Conservation (phyloP, 2,329 filamentous ascomycete species). For the Falciphora oryzae region DNA sequence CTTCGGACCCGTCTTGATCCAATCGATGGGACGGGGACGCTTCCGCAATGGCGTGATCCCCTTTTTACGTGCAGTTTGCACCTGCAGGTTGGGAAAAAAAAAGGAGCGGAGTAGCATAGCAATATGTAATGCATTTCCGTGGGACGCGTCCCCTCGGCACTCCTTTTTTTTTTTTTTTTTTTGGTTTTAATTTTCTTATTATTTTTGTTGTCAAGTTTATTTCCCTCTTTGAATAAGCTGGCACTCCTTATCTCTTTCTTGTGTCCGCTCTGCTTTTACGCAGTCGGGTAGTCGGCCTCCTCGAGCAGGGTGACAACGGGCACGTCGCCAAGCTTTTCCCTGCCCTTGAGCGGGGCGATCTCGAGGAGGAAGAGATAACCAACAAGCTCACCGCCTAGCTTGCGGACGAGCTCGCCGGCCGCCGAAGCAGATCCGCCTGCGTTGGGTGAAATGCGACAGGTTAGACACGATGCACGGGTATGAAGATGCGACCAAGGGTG, state of each 20-base stretch:
- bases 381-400: conserved; percentile 78
- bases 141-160: not conserved
- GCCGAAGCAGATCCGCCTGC: conserved; percentile 86
- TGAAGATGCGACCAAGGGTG: conserved; percentile 5
- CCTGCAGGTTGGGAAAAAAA: not conserved
- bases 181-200: not conserved
- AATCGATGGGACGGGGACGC: too few species aligned
- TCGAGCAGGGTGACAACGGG: conserved; percentile 80
- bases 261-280: not conserved
- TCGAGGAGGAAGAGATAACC: conserved; percentile 96
- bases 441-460: not conserved
- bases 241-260: not conserved
- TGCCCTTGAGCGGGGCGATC: conserved; percentile 86
- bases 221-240: too few species aligned
- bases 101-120: not conserved
- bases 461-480: not conserved
- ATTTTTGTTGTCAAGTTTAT: not conserved
- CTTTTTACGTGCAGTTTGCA: not conserved
- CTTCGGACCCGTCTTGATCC: not conserved
- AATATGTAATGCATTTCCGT: not conserved
- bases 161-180: too few species aligned
- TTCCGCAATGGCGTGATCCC: not conserved
- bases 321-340: conserved; percentile 73
- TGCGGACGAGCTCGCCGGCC: conserved; percentile 77
- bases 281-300: conserved; percentile 14